Base-by-base conservation (phyloP, 768 basidiomycete species). In the Leucocoprinus leucothites region DNA sequence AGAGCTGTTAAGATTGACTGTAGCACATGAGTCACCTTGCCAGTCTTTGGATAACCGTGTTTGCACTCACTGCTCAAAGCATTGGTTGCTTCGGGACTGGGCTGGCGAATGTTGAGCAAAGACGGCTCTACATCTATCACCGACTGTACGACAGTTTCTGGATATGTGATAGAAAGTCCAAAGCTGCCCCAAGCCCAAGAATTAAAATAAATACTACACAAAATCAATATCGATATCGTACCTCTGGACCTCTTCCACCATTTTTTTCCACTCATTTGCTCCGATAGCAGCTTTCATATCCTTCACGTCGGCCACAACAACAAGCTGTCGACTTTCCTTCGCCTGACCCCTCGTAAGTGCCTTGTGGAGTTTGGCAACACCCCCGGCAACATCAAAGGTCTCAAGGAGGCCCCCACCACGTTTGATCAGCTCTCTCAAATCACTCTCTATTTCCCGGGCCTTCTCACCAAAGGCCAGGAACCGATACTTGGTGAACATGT, bases 391-490 rank as follows among this genome's bases (percentile, higher is more conserved):
- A 45, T 83, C 77, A 56, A 89, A 85, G 34, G 71, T 76, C 60
- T 90, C 87, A 46, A 83, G 77, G n/a, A 78, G 73, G 0, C 81
- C 89, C 14, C 77, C 80, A 0, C 82, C 87, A 31, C 80, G 69
- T 47, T 71, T 70, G 48, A 89, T 72, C 41, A 88, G 64, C 14
- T 82, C 82, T 53, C 76, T 74, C 21, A 82, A 67, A 21, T 81
- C 80, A 5, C 64, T 66, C 18, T 79, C 77, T 0, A 74, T 63
- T 35, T 81, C 75, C n/a, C 78, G 71, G 0, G 73, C 73, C 46
- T 76, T 80, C 60, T 87, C 85, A 1, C 79, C 78, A 4, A 85
- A 69, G 51, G 84, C 82, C 6, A 90, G 63, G 61, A 90, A 89
- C 7, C 84, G 74, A 57, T 74, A 79, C 0, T 67, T 65, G 4